Percentiles rank a stretch among this genome's conserved stretches.
phyloP scores from a whole-genome alignment of 257 asterid species.

The Solanum chiquidenum region DNA sequence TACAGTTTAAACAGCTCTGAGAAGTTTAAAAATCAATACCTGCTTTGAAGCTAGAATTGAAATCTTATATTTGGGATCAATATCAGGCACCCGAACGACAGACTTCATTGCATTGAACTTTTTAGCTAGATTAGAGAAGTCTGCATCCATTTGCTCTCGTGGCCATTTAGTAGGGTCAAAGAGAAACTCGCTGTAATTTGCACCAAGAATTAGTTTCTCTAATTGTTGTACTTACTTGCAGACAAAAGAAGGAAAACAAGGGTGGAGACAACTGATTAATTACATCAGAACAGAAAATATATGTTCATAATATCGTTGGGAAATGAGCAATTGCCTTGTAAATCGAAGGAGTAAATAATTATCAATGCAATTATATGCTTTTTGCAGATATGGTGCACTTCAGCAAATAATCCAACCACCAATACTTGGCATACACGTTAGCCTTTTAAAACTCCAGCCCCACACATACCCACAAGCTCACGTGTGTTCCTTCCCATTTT shows the following conservation, averaged over 20 bases:
- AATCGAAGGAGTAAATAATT: not conserved
- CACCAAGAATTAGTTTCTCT: slow-evolving; percentile 7
- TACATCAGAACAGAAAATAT: not conserved
- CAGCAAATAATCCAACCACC: not conserved
- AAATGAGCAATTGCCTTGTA: not conserved
- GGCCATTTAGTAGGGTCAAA: slow-evolving; percentile 89
- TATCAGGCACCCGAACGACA: slow-evolving; percentile 65
- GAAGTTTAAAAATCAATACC: slow-evolving; percentile 23
- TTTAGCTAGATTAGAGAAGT: slow-evolving; percentile 51
- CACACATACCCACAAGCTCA: not conserved
- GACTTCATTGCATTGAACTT: slow-evolving; percentile 69
- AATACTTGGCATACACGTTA: not conserved
- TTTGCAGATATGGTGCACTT: not conserved
- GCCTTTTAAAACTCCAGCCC: not conserved
- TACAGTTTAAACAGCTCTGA: not conserved
- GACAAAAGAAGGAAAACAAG: not conserved
- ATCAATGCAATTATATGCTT: not conserved
- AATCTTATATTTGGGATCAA: slow-evolving; percentile 74
- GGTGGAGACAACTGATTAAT: not conserved
- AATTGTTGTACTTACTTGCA: not conserved
- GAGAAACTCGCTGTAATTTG: slow-evolving; percentile 63
- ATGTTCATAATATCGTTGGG: not conserved
- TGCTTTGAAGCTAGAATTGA: slow-evolving; percentile 84
- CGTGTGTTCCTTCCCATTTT: not conserved
- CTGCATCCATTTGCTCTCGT: slow-evolving; percentile 67